Evolutionary conservation across 805 yeast species (phyloP).

Genomic region (Schizosaccharomyces japonicus): DNA sequence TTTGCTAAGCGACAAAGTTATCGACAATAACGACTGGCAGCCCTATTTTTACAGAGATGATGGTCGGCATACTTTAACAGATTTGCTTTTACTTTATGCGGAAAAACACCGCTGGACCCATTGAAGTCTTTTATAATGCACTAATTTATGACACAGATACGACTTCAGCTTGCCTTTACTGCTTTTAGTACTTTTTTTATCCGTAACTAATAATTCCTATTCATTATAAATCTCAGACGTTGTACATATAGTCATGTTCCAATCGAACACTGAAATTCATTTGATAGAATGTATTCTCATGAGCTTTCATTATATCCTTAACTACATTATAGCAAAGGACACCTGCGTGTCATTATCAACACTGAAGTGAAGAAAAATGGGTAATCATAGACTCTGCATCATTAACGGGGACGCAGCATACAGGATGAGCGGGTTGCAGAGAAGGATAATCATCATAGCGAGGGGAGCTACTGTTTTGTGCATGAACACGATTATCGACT

Average conservation of each 20-base stretch:
- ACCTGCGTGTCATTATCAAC: too few species aligned
- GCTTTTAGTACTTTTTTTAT: too few species aligned
- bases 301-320: too few species aligned
- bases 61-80: background rate
- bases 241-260: too few species aligned
- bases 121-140: too few species aligned
- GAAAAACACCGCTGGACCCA: background rate
- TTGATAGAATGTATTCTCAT: too few species aligned
- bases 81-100: background rate
- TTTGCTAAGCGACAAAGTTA: background rate
- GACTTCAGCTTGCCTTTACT: too few species aligned
- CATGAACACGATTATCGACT: constrained; percentile 6
- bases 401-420: background rate
- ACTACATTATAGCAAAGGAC: too few species aligned
- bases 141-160: too few species aligned
- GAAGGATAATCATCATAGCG: background rate
- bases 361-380: background rate
- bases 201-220: too few species aligned
- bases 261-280: too few species aligned
- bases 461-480: background rate
- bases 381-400: background rate
- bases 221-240: too few species aligned
- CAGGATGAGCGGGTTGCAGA: background rate
- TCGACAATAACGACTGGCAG: background rate
- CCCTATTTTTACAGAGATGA: background rate